Evolutionary conservation across 73 alveolate species (phyloP).

Genomic region (Uronychia setigera): DNA sequence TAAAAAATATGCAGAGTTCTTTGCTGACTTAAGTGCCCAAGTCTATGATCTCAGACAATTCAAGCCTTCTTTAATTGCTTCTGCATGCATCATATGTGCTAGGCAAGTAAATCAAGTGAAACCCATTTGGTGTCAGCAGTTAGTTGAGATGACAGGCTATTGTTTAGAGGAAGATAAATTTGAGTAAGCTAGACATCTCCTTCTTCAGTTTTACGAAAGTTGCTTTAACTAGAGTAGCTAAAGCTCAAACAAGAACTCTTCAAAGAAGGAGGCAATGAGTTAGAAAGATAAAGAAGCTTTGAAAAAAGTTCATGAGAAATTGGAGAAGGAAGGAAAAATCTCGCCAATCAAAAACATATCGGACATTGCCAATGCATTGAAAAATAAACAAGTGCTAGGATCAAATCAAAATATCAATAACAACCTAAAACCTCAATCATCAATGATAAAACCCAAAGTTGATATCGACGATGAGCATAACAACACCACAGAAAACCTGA

Average conservation of each 20-base stretch:
- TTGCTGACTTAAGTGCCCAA: conserved; percentile 42
- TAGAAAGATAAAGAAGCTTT: no score
- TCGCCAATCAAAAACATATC: neutral
- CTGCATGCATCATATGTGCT: conserved; percentile 38
- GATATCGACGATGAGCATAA: neutral
- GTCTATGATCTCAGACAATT: conserved; percentile 29
- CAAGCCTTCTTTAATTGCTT: conserved; percentile 47
- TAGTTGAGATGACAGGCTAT: neutral
- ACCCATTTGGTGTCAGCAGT: conserved; percentile 21
- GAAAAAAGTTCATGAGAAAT: no score
- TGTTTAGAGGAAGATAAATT: neutral
- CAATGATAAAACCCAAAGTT: neutral
- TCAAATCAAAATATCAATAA: neutral
- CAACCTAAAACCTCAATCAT: no score
- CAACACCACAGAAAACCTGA: neutral
- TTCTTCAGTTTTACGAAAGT: neutral
- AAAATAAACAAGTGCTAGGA: neutral
- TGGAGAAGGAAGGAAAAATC: neutral
- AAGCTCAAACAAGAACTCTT: neutral
- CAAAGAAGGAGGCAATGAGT: neutral
- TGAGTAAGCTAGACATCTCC: neutral
- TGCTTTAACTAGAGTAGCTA: neutral
- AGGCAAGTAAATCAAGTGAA: conserved; percentile 25
- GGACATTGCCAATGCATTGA: neutral
- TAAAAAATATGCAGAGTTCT: conserved; percentile 55